These are phyloP conservation scores for Penicillium herquei DNA, from an alignment of 495 filamentous ascomycete species.

Conservation along the genomic window DNA sequence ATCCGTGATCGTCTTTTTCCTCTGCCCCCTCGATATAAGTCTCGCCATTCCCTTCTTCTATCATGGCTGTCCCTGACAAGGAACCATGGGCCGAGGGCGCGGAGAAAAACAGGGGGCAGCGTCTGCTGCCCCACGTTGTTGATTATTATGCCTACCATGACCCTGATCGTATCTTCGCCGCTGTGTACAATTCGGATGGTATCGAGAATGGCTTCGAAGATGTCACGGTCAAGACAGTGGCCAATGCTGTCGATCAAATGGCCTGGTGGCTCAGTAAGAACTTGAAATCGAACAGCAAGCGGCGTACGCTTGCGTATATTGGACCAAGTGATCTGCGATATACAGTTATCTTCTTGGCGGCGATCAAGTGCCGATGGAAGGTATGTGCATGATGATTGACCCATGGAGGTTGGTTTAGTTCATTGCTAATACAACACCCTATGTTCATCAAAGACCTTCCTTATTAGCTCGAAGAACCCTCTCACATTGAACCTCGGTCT, in stretches of 20 bases:
- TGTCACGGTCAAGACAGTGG: constrained; percentile 24
- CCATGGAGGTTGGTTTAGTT: background rate
- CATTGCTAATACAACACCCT: background rate
- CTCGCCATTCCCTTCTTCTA: background rate
- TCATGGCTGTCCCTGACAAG: constrained; percentile 6
- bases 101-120: constrained; percentile 13
- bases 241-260: constrained; percentile 21
- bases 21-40: background rate
- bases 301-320: constrained; percentile 26
- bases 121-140: constrained; percentile 16
- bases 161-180: constrained; percentile 24
- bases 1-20: too few relatives aligned
- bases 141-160: constrained; percentile 20
- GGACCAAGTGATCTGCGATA: constrained; percentile 29
- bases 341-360: constrained; percentile 27
- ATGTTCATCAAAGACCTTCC: constrained; percentile 7
- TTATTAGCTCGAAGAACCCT: constrained; percentile 13
- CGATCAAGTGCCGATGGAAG: constrained; percentile 34
- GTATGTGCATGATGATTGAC: constrained; percentile 12
- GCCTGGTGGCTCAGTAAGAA: constrained; percentile 22
- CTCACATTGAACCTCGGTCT: constrained; percentile 15
- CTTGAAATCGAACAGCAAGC: constrained; percentile 2
- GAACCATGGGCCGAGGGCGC: constrained; percentile 15
- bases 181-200: constrained; percentile 14
- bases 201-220: constrained; percentile 21